Percentiles rank a stretch among this genome's conserved stretches.
phyloP scores from a whole-genome alignment of 2,329 filamentous ascomycete species.

The Fusarium sp. region DNA sequence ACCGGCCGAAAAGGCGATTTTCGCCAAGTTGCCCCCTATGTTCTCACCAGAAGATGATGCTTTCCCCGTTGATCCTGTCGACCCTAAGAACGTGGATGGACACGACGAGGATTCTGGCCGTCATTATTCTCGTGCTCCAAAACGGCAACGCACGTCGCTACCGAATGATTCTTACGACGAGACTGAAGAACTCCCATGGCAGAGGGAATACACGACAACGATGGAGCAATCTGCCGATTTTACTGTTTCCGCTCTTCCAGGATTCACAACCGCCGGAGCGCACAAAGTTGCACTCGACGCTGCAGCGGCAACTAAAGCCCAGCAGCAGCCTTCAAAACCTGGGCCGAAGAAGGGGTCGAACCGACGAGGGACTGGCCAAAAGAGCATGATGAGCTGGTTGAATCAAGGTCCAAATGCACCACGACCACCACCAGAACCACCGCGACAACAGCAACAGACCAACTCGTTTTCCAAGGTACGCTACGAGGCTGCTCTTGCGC shows the following conservation, averaged over 20 bases:
- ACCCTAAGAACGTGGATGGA: constrained; percentile 45
- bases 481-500: constrained; percentile 42
- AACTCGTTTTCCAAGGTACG: constrained; percentile 38
- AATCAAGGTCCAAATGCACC: constrained; percentile 37
- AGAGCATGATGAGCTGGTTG: constrained; percentile 57
- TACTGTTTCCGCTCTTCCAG: constrained; percentile 66
- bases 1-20: constrained; percentile 67
- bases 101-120: constrained; percentile 29
- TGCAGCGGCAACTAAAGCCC: constrained; percentile 31
- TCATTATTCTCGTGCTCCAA: constrained; percentile 41
- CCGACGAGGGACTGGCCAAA: constrained; percentile 53
- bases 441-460: constrained; percentile 17
- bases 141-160: constrained; percentile 45
- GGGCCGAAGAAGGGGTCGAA: constrained; percentile 43
- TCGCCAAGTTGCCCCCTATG: constrained; percentile 63
- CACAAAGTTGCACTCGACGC: constrained; percentile 59
- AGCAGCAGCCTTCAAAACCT: constrained; percentile 28
- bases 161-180: constrained; percentile 25
- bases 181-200: constrained; percentile 50
- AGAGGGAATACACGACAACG: constrained; percentile 66
- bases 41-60: constrained; percentile 73
- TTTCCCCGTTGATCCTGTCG: constrained; percentile 73
- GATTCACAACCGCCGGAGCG: constrained; percentile 71
- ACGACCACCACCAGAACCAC: constrained; percentile 16
- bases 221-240: constrained; percentile 71